Conservation (phyloP, 2,329 filamentous ascomycete genomes). For the Cladosporium austrohemisphaericum region DNA sequence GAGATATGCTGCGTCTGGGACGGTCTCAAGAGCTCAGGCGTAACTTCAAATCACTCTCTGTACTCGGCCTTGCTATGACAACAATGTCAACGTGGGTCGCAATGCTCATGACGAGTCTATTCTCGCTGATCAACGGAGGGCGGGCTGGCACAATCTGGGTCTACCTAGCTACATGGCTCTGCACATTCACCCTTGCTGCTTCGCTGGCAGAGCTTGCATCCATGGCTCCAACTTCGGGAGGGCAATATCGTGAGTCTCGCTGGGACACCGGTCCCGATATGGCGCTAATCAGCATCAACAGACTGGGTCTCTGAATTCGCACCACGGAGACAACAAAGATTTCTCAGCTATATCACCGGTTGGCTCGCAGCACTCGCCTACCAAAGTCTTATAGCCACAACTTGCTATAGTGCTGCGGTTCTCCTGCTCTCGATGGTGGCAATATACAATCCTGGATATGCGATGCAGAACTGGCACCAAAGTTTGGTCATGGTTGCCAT, state of each 20-base stretch:
- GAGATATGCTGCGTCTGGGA: conserved; percentile 29
- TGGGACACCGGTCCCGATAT: no score
- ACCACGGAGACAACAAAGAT: conserved; percentile 35
- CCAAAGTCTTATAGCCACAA: not conserved
- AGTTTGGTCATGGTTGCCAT: conserved; percentile 34
- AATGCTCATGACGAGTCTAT: conserved; percentile 26
- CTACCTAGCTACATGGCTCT: conserved; percentile 28
- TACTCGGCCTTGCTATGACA: conserved; percentile 29
- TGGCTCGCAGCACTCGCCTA: conserved; percentile 35
- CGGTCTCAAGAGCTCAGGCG: conserved; percentile 26
- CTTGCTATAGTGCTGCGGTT: not conserved
- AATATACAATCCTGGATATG: conserved; percentile 19
- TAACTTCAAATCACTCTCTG: conserved; percentile 27
- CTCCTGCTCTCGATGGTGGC: not conserved
- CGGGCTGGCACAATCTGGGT: conserved; percentile 28
- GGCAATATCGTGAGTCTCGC: conserved; percentile 14
- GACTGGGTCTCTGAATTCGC: conserved; percentile 37
- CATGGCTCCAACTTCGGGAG: conserved; percentile 26
- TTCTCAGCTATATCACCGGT: conserved; percentile 41
- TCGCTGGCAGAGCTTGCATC: conserved; percentile 29
- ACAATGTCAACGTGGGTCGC: conserved; percentile 30
- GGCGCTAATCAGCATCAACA: no score
- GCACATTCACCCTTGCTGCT: conserved; percentile 26
- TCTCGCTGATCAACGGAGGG: conserved; percentile 30
- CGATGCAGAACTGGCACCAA: conserved; percentile 26